Evolutionary conservation across 306 rosid genomes (phyloP).

Genomic region (Citrullus mucosospermus): DNA sequence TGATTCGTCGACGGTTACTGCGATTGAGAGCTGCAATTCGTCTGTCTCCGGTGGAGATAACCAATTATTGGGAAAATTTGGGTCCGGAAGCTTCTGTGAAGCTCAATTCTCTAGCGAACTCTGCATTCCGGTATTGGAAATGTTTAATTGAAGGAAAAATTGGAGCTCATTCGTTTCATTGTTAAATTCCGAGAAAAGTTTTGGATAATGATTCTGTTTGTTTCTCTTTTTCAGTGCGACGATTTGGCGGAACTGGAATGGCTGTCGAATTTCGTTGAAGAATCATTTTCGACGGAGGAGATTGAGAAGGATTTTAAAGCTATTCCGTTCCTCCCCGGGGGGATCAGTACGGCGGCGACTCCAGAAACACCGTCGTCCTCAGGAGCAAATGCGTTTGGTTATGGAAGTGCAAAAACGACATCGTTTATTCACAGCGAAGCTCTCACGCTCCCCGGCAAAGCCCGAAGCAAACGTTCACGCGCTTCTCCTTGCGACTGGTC

Average conservation of each 20-base stretch:
- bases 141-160: background rate
- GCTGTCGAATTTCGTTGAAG: constrained; percentile 66
- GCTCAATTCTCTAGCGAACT: constrained; percentile 44
- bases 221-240: constrained; percentile 26
- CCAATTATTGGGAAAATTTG: constrained; percentile 22
- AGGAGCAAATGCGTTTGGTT: constrained; percentile 16
- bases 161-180: background rate
- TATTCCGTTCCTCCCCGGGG: constrained; percentile 20
- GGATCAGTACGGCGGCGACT: constrained; percentile 8
- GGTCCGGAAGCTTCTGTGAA: constrained; percentile 26
- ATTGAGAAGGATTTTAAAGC: constrained; percentile 24
- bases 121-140: constrained; percentile 42
- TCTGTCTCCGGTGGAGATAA: constrained; percentile 30
- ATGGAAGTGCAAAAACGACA: constrained; percentile 9
- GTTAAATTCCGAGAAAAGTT: background rate
- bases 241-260: constrained; percentile 62
- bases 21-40: constrained; percentile 43
- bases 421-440: constrained; percentile 35
- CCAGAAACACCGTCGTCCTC: constrained; percentile 47
- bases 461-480: constrained; percentile 59
- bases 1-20: constrained; percentile 40
- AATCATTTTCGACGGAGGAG: constrained; percentile 43
- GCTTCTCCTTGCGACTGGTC: constrained; percentile 62
- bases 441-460: constrained; percentile 39
- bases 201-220: background rate